Evolutionary conservation across 1,139 yeast species (phyloP).

Genomic region (Debaryomyces coudertii): DNA sequence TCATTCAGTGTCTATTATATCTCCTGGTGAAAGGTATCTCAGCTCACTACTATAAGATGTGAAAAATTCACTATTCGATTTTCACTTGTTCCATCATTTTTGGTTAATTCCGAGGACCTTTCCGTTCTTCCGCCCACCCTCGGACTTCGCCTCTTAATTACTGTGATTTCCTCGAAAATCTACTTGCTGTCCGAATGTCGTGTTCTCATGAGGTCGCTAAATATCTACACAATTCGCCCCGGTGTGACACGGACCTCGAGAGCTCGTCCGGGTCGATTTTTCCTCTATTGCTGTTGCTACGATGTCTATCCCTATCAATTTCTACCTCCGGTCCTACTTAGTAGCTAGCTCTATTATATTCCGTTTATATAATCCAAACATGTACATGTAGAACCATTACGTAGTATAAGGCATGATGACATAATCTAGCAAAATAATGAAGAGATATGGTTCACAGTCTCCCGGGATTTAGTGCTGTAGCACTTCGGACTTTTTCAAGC

Average conservation of each 20-base stretch:
- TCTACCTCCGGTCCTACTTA: not conserved
- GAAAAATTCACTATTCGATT: not conserved
- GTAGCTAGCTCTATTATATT: not conserved
- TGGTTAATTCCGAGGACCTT: not conserved
- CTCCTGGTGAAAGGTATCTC: not conserved
- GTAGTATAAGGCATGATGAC: slow-evolving; percentile 9
- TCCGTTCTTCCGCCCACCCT: slow-evolving; percentile 2
- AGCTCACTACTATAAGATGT: not conserved
- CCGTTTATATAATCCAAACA: not conserved
- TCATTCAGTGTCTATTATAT: not conserved
- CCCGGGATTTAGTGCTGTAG: slow-evolving; percentile 10
- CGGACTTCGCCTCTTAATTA: not conserved
- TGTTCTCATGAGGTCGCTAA: not conserved
- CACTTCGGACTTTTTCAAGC: slow-evolving; percentile 9
- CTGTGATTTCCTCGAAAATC: slow-evolving; percentile 1
- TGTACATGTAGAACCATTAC: slow-evolving; percentile 5
- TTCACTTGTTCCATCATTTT: not conserved
- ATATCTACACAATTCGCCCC: slow-evolving; percentile 1
- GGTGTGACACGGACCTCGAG: slow-evolving; percentile 2
- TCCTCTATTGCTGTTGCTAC: not conserved
- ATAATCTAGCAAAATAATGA: not conserved
- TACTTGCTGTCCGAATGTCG: slow-evolving; percentile 7
- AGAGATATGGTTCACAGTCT: slow-evolving; percentile 12
- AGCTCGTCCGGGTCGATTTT: not conserved
- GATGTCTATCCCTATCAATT: not conserved